These are phyloP conservation scores for Tolypocladium guangdongense DNA, from an alignment of 2,329 filamentous ascomycete species.

Conservation along the genomic window DNA sequence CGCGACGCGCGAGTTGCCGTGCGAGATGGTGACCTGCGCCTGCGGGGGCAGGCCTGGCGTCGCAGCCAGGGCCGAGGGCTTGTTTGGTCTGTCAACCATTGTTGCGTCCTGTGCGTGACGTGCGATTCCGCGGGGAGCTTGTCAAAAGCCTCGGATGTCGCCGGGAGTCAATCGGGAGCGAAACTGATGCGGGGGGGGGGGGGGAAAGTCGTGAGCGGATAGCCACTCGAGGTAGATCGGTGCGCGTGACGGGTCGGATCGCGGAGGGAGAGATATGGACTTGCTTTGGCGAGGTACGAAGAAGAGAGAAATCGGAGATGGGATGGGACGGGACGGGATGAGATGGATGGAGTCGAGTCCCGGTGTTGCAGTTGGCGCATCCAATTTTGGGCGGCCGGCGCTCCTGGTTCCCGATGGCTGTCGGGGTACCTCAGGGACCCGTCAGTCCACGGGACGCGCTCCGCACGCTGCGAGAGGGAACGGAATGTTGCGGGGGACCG, in stretches of 20 bases:
- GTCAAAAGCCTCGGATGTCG: not conserved
- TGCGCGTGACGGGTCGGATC: not conserved
- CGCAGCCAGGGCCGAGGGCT: slow-evolving; percentile 64
- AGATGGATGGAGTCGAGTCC: not conserved
- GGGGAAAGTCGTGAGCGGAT: not conserved
- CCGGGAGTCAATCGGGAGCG: too few species aligned
- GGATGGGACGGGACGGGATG: not conserved
- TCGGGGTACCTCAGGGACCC: too few species aligned
- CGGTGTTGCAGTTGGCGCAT: too few species aligned
- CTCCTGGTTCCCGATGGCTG: too few species aligned
- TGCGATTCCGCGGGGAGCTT: not conserved
- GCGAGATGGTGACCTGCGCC: slow-evolving; percentile 62
- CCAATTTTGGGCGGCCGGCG: too few species aligned
- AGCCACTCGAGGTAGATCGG: not conserved
- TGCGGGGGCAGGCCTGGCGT: slow-evolving; percentile 65
- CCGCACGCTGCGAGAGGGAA: too few species aligned
- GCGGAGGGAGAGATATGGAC: not conserved
- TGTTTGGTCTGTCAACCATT: slow-evolving; percentile 79
- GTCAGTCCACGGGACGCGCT: too few species aligned
- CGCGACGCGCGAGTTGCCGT: slow-evolving; percentile 61
- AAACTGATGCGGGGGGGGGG: too few species aligned
- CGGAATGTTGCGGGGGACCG: too few species aligned
- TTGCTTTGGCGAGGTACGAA: not conserved
- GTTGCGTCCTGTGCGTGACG: not conserved
- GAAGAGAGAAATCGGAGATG: not conserved